Evolutionary conservation across 1,139 yeast species (phyloP), one percentile per base, ranked within the genome.

Genomic region (Candida smagusa): DNA sequence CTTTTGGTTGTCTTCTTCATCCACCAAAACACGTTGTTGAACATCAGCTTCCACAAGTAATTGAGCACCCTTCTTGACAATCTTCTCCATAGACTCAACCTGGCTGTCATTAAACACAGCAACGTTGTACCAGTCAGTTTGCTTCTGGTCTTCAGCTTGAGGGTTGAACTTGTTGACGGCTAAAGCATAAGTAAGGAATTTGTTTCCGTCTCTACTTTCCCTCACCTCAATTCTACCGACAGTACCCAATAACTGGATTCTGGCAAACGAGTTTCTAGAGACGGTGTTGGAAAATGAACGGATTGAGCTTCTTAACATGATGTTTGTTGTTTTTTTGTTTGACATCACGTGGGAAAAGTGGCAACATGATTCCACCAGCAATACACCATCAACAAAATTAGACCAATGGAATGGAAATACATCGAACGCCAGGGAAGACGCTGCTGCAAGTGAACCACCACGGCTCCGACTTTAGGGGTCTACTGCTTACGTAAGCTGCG

Each of bases 91-190:
- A 37, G 65, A 61, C 23, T 50, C 39, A 25, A 68, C 55, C 38
- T 68, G 74, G 37, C 52, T 51, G 28, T 68, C 74, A 46, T 66
- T 63, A 51, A 70, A 71, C 5, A 64, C 74, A 33, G 66, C 50
- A 34, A 71, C 53, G 41, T 63, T 68, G 56, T 53, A 69, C 76
- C 75, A 71, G 43, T 68, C 72, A 36, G 74, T 61, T 37, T 58
- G 46, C 42, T 46, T 50, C 34, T 52, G 56, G 38, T 59, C 61
- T 28, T 56, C 65, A 28, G 58, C 63, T 33, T 49, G 55, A 9
- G 67, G 66, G 25, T 53, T 51, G 53, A 47, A 67, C 52, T 61
- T 60, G 57, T 66, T 61, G 26, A 71, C 76, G 9, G 75, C 77
- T 43, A 71, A 63, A 11, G 72, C 61, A 54, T 71, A 71, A 40